phyloP scores from a whole-genome alignment of 148 eudicot genomes.

The Pouteria glomerata region DNA sequence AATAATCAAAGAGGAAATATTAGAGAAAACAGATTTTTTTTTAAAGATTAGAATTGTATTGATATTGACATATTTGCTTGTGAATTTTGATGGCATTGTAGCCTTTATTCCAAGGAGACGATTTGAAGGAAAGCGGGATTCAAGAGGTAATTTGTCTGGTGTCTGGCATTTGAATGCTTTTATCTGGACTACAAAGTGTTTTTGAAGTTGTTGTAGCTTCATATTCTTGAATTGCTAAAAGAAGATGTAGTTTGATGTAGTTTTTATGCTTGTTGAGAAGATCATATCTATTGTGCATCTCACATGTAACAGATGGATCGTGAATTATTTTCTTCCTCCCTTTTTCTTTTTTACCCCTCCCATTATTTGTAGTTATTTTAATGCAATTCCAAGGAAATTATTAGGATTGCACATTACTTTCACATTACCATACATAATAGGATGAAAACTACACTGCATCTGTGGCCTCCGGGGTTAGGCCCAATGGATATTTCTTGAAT shows the following conservation, averaged over 20 bases:
- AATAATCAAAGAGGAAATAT: background rate
- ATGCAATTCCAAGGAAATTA: background rate
- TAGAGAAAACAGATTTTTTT: too few relatives aligned
- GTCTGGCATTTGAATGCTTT: background rate
- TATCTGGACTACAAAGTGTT: background rate
- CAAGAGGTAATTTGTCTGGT: conserved; percentile 58
- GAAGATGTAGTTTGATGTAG: background rate
- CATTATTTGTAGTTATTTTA: background rate
- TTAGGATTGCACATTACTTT: background rate
- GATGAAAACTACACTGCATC: background rate
- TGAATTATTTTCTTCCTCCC: background rate
- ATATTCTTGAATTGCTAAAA: conserved; percentile 1
- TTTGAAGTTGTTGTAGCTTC: conserved; percentile 1
- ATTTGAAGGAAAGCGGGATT: conserved; percentile 64
- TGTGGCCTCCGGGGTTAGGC: background rate
- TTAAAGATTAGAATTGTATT: too few relatives aligned
- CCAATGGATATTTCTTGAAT: background rate
- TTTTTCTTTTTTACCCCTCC: background rate
- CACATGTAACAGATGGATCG: background rate
- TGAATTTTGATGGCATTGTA: conserved; percentile 25
- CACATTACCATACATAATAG: background rate
- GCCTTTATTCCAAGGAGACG: conserved; percentile 84
- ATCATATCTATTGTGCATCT: background rate
- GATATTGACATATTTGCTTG: conserved; percentile 9
- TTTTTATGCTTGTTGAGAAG: background rate